Conservation (phyloP, 768 basidiomycete genomes). For the Agaricus blazei region DNA sequence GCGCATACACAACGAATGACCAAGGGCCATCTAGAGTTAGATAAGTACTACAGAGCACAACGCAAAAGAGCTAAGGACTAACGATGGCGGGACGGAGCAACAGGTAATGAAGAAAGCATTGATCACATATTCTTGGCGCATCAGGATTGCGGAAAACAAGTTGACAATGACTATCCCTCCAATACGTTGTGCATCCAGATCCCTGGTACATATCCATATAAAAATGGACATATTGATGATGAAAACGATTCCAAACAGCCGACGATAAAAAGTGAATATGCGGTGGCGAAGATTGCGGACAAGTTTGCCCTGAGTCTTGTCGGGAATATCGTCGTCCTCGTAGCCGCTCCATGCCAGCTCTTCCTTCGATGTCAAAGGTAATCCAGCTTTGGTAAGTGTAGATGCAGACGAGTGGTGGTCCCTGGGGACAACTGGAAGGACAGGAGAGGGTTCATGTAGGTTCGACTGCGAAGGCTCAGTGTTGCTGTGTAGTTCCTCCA, state of each 20-base stretch:
- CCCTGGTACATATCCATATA: slow-evolving; percentile 32
- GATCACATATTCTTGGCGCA: slow-evolving; percentile 55
- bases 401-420: slow-evolving; percentile 12
- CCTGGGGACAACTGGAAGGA: slow-evolving; percentile 12
- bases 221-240: slow-evolving; percentile 48
- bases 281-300: slow-evolving; percentile 52
- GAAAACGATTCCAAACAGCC: slow-evolving; percentile 57
- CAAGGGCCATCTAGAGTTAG: slow-evolving; percentile 43
- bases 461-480: slow-evolving; percentile 8
- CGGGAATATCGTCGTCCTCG: slow-evolving; percentile 42
- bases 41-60: slow-evolving; percentile 1
- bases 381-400: slow-evolving; percentile 18
- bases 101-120: slow-evolving; percentile 52
- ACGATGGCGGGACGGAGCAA: slow-evolving; percentile 46
- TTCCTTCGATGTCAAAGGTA: slow-evolving; percentile 24
- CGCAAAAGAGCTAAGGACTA: slow-evolving; percentile 15
- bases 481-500: no score
- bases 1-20: slow-evolving; percentile 48
- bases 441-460: slow-evolving; percentile 11
- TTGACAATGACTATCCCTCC: slow-evolving; percentile 41
- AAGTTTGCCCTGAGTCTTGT: slow-evolving; percentile 41
- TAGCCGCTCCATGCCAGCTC: slow-evolving; percentile 48
- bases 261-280: slow-evolving; percentile 51
- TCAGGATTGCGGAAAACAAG: slow-evolving; percentile 40
- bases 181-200: slow-evolving; percentile 30